These are phyloP conservation scores for Pleurostoma richardsiae DNA, from an alignment of 2,329 filamentous ascomycete genomes.

Conservation along the genomic window DNA sequence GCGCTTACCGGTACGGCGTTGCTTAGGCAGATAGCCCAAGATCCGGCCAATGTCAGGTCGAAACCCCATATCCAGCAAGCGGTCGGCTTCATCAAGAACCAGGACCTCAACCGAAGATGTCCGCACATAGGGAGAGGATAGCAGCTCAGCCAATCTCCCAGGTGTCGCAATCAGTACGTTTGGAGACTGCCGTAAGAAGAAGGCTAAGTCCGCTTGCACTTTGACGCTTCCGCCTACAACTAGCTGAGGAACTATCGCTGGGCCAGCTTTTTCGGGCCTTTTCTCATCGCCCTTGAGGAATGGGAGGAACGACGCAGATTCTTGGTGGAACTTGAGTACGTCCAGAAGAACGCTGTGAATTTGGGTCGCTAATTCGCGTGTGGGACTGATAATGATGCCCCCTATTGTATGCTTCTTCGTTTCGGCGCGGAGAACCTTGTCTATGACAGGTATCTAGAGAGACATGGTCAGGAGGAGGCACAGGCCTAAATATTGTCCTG, in stretches of 20 bases:
- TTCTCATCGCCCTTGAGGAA: conserved; percentile 51
- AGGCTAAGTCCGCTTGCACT: conserved; percentile 79
- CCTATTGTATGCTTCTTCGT: conserved; percentile 85
- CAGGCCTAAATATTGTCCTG: background rate
- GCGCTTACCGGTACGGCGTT: conserved; percentile 61
- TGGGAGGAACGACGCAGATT: conserved; percentile 64
- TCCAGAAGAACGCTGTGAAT: conserved; percentile 78
- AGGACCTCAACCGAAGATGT: conserved; percentile 88
- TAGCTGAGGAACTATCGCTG: conserved; percentile 75
- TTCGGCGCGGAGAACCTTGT: conserved; percentile 40
- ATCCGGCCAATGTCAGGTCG: conserved; percentile 87
- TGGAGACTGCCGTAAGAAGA: conserved; percentile 77
- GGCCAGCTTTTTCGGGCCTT: conserved; percentile 36
- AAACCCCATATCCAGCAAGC: conserved; percentile 89
- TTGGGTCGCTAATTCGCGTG: conserved; percentile 85
- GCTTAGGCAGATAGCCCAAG: conserved; percentile 79
- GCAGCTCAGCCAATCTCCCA: conserved; percentile 79
- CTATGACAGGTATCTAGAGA: conserved; percentile 63
- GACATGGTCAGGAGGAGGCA: background rate
- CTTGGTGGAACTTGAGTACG: conserved; percentile 75
- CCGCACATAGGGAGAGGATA: conserved; percentile 82
- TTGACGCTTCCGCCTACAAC: conserved; percentile 77
- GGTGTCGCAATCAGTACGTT: conserved; percentile 91
- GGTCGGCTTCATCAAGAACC: conserved; percentile 90
- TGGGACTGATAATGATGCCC: conserved; percentile 89